Percentiles rank a stretch among this genome's conserved stretches.
Conservation (phyloP, 345 rosid genomes). For the Gossypium sturtianum region DNA sequence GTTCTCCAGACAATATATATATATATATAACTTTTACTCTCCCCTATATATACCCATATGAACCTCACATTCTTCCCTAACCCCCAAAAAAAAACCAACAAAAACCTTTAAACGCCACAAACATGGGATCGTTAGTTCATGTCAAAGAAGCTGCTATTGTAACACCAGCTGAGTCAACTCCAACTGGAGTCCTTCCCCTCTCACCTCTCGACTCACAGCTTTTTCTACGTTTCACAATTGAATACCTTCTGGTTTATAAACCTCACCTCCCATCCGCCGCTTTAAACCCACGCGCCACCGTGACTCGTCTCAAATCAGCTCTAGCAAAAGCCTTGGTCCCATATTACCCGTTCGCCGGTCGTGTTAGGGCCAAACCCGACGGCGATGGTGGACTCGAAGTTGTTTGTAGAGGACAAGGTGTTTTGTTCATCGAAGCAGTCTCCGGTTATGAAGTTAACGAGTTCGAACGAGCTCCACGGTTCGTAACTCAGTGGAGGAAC, state of each 20-base stretch:
- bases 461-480: constrained; percentile 48
- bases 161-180: constrained; percentile 63
- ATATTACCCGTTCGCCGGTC: constrained; percentile 78
- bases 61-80: constrained; percentile 13
- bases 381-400: constrained; percentile 47
- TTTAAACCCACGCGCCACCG: constrained; percentile 22
- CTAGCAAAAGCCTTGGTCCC: constrained; percentile 55
- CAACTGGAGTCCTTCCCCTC: constrained; percentile 48
- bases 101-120: background rate
- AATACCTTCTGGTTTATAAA: constrained; percentile 58
- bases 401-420: constrained; percentile 66
- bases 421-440: constrained; percentile 52
- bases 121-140: constrained; percentile 43
- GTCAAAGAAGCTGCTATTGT: constrained; percentile 51
- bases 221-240: constrained; percentile 79
- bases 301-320: constrained; percentile 48
- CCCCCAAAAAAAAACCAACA: background rate
- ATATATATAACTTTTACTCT: background rate
- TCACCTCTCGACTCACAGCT: constrained; percentile 89
- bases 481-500: constrained; percentile 66
- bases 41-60: constrained; percentile 12
- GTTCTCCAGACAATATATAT: too few relatives aligned
- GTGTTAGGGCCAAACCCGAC: constrained; percentile 48
- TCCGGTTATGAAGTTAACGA: constrained; percentile 37
- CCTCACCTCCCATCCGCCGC: background rate